These are phyloP conservation scores for Acanthamoeba lugdunensis DNA, from an alignment of 208 protist species.

Conservation along the genomic window DNA sequence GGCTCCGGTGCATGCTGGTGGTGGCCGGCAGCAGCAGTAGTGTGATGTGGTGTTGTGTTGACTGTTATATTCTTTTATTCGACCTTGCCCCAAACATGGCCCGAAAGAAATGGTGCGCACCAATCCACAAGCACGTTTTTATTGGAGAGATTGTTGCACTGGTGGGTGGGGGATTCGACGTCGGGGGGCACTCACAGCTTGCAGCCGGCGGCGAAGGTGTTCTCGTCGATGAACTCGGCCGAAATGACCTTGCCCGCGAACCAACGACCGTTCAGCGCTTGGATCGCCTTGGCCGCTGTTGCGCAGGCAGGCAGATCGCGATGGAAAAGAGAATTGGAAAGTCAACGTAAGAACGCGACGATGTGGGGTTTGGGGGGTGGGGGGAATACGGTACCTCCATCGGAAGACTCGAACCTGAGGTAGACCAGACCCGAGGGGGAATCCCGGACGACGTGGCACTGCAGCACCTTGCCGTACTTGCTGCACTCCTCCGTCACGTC, in stretches of 20 bases:
- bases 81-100: too few relatives aligned
- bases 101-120: too few relatives aligned
- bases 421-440: conserved; percentile 77
- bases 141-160: too few relatives aligned
- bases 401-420: conserved; percentile 69
- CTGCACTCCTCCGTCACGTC: conserved; percentile 81
- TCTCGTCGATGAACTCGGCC: conserved; percentile 66
- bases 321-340: neutral
- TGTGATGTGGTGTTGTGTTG: too few relatives aligned
- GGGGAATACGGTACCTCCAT: neutral
- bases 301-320: neutral
- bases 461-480: conserved; percentile 75
- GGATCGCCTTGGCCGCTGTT: conserved; percentile 20
- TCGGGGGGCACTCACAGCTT: neutral
- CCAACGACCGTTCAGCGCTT: conserved; percentile 67
- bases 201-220: conserved; percentile 39
- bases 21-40: too few relatives aligned
- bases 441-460: conserved; percentile 67
- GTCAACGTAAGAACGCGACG: too few relatives aligned
- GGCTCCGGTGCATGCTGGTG: too few relatives aligned
- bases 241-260: conserved; percentile 73
- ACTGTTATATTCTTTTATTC: too few relatives aligned
- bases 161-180: too few relatives aligned
- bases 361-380: too few relatives aligned
- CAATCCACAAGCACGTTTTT: too few relatives aligned